phyloP scores from a whole-genome alignment of 768 basidiomycete genomes.

The Mrakia hoshinonis region DNA sequence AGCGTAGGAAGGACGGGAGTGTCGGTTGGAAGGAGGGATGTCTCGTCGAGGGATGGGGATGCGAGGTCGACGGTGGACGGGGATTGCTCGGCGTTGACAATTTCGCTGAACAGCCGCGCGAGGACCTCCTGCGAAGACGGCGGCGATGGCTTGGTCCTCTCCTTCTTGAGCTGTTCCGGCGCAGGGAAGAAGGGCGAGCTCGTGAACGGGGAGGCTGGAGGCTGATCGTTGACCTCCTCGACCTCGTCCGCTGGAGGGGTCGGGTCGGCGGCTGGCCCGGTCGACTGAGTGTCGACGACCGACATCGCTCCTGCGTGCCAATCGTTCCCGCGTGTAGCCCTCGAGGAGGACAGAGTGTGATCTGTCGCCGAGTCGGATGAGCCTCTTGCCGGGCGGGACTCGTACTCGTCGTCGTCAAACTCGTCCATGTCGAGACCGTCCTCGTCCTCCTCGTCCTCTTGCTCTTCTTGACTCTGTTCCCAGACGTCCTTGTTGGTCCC shows the following conservation, averaged over 20 bases:
- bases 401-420: too few relatives aligned
- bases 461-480: slow-evolving; percentile 48
- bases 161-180: not conserved
- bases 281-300: slow-evolving; percentile 14
- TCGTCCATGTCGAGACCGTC: slow-evolving; percentile 18
- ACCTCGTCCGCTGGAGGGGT: not conserved
- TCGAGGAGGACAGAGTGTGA: slow-evolving; percentile 34
- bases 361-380: not conserved
- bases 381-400: not conserved
- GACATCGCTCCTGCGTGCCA: slow-evolving; percentile 9
- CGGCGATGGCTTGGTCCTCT: not conserved
- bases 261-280: not conserved
- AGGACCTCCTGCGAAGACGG: not conserved
- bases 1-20: too few relatives aligned
- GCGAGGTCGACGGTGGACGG: not conserved
- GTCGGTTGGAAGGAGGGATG: not conserved
- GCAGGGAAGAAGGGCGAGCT: not conserved
- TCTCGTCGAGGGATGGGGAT: not conserved
- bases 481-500: slow-evolving; percentile 9
- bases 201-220: not conserved
- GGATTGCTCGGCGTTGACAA: slow-evolving; percentile 49
- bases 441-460: slow-evolving; percentile 44
- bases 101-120: slow-evolving; percentile 57
- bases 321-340: slow-evolving; percentile 35
- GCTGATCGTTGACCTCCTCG: slow-evolving; percentile 2